Base-by-base conservation (phyloP, 495 filamentous ascomycete species). In the Lasiosphaeria hispida region DNA sequence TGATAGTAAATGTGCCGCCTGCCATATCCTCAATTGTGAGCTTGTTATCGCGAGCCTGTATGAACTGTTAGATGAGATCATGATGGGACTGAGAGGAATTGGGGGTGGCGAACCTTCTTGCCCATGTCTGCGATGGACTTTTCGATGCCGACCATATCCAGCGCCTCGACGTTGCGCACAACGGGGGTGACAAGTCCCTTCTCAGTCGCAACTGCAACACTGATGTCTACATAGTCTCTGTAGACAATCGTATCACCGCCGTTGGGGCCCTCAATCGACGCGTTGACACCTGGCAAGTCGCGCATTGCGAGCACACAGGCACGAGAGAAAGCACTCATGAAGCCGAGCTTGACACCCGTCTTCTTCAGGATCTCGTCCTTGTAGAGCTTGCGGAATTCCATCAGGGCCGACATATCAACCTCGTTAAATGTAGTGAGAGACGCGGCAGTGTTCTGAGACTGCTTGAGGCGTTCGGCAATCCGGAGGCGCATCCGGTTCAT, bases 21-120 rank as follows among this genome's bases (percentile, higher is more conserved):
- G 95, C 94, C 95, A 98, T 97, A 70, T 98, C 94, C 75, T 98
- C 94, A 66, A 98, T 97, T 2, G 94, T 98, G 65, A 98, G 82
- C 77, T 97, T 98, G 72, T 88, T 88, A 63, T 98, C 92, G 48
- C 94, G 87, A 57, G 94, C 94, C 89, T 92, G 47, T 23, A 47
- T n/a, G 4, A 14, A 47, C 17, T 13, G 61, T 73, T 37, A 73
- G 68, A 39, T 13, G 7, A 10, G 10, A 23, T 17, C n/a, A 10
- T 6, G 11, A 38, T 11, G 5, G 1, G n/a, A 8, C 9, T 18
- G 11, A 13, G 6, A 44, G 13, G 7, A 7, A 45, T 15, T 11
- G 4, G 18, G 39, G 30, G 10, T 11, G n/a, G 19, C 52, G 13
- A 0, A 88, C 89, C 88, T 98, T 98, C 81, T 93, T 92, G 61